Conservation (phyloP, 164 flowering plant species). For the Umbilicus rupestris region DNA sequence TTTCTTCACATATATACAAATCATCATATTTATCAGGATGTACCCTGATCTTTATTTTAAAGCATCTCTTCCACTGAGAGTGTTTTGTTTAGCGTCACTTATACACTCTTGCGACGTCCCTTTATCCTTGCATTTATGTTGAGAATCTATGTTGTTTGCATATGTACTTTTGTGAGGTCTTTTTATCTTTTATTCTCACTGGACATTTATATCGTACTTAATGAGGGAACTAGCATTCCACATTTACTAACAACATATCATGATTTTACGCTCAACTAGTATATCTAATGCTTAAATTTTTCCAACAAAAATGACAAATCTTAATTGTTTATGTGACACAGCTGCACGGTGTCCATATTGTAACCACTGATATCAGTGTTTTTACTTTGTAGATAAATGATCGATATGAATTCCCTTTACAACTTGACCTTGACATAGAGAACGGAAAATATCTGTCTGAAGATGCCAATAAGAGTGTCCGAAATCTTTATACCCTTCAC, state of each 20-base stretch:
- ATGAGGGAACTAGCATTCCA: neutral
- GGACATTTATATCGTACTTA: neutral
- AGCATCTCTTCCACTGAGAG: neutral
- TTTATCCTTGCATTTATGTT: neutral
- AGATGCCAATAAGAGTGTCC: constrained; percentile 28
- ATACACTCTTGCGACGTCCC: neutral
- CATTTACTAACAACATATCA: neutral
- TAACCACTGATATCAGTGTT: neutral
- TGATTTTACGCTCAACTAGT: too few species aligned
- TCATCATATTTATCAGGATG: neutral
- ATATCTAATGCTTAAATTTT: too few species aligned
- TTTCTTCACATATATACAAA: too few species aligned
- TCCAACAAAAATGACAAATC: neutral
- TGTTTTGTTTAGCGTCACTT: too few species aligned
- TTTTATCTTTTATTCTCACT: too few species aligned
- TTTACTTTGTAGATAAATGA: constrained; percentile 22
- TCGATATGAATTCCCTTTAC: constrained; percentile 30
- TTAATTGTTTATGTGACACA: neutral
- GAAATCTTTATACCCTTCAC: constrained; percentile 30
- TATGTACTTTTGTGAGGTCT: too few species aligned
- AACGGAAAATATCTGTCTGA: constrained; percentile 27
- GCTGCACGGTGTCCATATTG: neutral
- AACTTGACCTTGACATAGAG: constrained; percentile 29
- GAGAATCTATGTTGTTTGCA: neutral
- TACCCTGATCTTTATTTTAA: neutral